phyloP scores from a whole-genome alignment of 75 land plant genomes.

The Chamaecyparis obtusa region DNA sequence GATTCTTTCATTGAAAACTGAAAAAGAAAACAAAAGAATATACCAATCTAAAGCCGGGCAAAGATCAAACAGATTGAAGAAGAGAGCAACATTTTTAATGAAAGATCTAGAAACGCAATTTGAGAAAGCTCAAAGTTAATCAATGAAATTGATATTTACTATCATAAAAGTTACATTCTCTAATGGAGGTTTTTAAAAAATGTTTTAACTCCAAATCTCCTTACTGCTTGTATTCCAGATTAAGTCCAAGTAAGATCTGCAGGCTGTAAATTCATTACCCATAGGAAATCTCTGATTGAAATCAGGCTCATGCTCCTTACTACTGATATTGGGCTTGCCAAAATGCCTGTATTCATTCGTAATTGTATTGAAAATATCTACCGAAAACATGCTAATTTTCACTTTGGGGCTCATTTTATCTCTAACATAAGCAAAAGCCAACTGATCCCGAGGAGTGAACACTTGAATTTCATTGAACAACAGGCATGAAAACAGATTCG shows the following conservation, averaged over 20 bases:
- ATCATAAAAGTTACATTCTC: too few species aligned
- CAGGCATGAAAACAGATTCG: constrained; percentile 66
- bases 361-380: constrained; percentile 50
- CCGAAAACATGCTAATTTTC: constrained; percentile 57
- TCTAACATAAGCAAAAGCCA: constrained; percentile 64
- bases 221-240: background rate
- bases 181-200: too few species aligned
- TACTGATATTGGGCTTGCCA: background rate
- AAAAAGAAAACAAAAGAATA: too few species aligned
- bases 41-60: too few species aligned
- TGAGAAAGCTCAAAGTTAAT: too few species aligned
- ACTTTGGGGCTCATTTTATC: constrained; percentile 56
- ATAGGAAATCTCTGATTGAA: background rate
- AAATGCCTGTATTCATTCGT: constrained; percentile 55
- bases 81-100: too few species aligned
- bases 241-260: constrained; percentile 7
- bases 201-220: background rate
- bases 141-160: too few species aligned
- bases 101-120: too few species aligned
- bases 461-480: constrained; percentile 70
- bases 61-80: too few species aligned
- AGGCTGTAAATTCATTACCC: background rate
- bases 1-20: too few species aligned
- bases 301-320: background rate
- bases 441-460: constrained; percentile 72